Evolutionary conservation across 2,329 filamentous ascomycete genomes (phyloP).

Genomic region (Xylaria polymorpha): DNA sequence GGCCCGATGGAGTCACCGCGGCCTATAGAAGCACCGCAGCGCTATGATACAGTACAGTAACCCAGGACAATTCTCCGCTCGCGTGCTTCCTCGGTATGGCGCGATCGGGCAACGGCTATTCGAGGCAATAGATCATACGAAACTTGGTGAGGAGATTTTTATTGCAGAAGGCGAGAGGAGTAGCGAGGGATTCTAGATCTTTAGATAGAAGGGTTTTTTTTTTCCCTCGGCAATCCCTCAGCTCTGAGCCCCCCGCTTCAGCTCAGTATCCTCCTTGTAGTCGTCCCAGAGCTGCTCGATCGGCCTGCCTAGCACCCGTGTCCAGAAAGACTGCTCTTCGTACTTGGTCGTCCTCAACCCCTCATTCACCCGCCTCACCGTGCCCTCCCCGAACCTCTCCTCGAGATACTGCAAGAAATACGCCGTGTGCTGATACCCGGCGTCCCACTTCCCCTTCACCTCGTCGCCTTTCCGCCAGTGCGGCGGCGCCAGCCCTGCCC

Average conservation of each 20-base stretch:
- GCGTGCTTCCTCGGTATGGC: conserved; percentile 21
- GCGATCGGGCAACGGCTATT: conserved; percentile 18
- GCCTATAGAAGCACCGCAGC: conserved; percentile 1
- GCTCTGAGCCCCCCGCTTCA: not conserved
- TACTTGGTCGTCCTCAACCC: conserved; percentile 72
- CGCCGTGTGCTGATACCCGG: conserved; percentile 88
- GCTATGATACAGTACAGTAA: not conserved
- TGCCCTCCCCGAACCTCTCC: conserved; percentile 67
- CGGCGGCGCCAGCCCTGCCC: conserved; percentile 76
- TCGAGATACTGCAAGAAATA: conserved; percentile 93
- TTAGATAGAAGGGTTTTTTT: not conserved
- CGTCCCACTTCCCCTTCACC: conserved; percentile 75
- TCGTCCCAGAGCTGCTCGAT: conserved; percentile 79
- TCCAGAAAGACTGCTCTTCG: conserved; percentile 74
- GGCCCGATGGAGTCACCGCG: conserved; percentile 15
- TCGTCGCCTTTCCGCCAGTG: conserved; percentile 75
- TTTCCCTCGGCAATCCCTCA: conserved; percentile 9
- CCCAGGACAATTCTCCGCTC: conserved; percentile 12
- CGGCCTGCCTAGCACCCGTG: conserved; percentile 71
- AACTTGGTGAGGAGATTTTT: conserved; percentile 7
- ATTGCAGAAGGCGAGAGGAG: conserved; percentile 14
- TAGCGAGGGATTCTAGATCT: conserved; percentile 15
- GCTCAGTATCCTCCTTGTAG: conserved; percentile 63
- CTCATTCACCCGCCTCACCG: conserved; percentile 74
- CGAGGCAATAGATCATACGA: conserved; percentile 15